Evolutionary conservation across 2,329 filamentous ascomycete species (phyloP).

Genomic region (Penicillium psychrosexuale): DNA sequence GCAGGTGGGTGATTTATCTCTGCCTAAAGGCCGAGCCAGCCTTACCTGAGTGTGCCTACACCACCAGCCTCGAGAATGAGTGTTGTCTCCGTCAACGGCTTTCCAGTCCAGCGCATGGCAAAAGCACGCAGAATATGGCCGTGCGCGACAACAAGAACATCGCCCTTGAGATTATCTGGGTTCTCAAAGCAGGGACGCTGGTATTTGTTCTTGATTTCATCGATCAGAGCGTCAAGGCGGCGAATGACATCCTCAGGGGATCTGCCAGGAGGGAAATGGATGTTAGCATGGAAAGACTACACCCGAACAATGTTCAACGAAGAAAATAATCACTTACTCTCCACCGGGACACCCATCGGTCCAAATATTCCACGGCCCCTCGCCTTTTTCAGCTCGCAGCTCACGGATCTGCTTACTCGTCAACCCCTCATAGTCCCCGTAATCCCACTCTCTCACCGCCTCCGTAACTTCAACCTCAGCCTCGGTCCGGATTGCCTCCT

Average conservation of each 20-base stretch:
- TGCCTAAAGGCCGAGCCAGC: constrained; percentile 10
- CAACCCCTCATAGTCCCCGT: constrained; percentile 81
- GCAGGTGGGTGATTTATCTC: background rate
- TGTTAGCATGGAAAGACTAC: background rate
- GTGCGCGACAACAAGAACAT: constrained; percentile 80
- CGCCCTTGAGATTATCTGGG: constrained; percentile 50
- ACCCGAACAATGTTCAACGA: background rate
- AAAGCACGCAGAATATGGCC: constrained; percentile 86
- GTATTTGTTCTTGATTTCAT: constrained; percentile 66
- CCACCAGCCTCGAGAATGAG: constrained; percentile 88
- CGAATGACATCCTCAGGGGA: constrained; percentile 68
- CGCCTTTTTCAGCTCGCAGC: constrained; percentile 55
- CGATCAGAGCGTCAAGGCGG: constrained; percentile 72
- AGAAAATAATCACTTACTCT: constrained; percentile 57
- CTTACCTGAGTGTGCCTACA: constrained; percentile 72
- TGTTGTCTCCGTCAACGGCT: constrained; percentile 68
- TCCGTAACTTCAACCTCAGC: constrained; percentile 66
- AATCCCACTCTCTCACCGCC: constrained; percentile 80
- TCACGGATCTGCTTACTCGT: constrained; percentile 67
- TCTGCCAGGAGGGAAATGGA: constrained; percentile 40
- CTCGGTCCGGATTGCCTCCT: constrained; percentile 49
- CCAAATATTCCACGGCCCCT: constrained; percentile 78
- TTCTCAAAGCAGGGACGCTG: constrained; percentile 62
- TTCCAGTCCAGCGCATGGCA: constrained; percentile 79
- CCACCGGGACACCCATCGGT: constrained; percentile 80